A percentile compares a stretch with the other conserved stretches of the same genome.
These are phyloP conservation scores for Chrysoporthe austroafricana DNA, from an alignment of 2,329 filamentous ascomycete genomes.

Conservation along the genomic window DNA sequence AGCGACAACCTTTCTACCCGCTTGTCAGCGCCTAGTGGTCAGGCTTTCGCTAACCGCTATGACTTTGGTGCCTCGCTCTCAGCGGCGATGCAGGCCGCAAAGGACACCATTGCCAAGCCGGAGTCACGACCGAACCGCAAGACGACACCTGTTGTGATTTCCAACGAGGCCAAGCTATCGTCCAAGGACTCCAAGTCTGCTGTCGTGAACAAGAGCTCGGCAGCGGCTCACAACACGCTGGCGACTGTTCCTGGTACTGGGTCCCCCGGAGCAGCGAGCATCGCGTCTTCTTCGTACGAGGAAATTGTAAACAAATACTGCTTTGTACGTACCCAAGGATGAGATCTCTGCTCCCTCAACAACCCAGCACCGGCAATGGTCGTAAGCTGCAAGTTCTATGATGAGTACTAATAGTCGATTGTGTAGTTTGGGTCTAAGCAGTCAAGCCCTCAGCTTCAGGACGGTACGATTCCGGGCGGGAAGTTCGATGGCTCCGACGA, in stretches of 20 bases:
- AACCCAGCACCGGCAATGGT: constrained; percentile 33
- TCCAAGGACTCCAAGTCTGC: constrained; percentile 21
- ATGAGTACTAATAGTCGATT: constrained; percentile 45
- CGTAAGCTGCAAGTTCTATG: constrained; percentile 23
- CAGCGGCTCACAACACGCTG: constrained; percentile 34
- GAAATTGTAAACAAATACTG: constrained; percentile 99
- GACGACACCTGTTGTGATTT: constrained; percentile 31
- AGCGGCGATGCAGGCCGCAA: constrained; percentile 77
- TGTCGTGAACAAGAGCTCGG: constrained; percentile 27
- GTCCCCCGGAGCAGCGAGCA: constrained; percentile 54
- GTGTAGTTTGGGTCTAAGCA: constrained; percentile 66
- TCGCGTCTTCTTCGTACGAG: constrained; percentile 89
- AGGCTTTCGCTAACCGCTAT: constrained; percentile 89
- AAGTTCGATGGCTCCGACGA: constrained; percentile 50
- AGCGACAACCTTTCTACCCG: constrained; percentile 62
- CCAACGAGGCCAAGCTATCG: constrained; percentile 15
- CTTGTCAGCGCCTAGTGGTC: constrained; percentile 61
- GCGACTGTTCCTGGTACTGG: constrained; percentile 49
- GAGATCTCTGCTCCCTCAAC: constrained; percentile 33
- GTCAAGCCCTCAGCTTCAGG: constrained; percentile 53
- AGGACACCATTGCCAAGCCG: constrained; percentile 62
- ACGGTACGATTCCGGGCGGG: constrained; percentile 49
- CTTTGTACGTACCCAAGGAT: constrained; percentile 82
- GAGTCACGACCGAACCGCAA: constrained; percentile 59
- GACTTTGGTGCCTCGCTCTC: constrained; percentile 93